A percentile compares a stretch with the other conserved stretches of the same genome.
phyloP scores from a whole-genome alignment of 257 asterid species.

The Thymus quinquecostatus region DNA sequence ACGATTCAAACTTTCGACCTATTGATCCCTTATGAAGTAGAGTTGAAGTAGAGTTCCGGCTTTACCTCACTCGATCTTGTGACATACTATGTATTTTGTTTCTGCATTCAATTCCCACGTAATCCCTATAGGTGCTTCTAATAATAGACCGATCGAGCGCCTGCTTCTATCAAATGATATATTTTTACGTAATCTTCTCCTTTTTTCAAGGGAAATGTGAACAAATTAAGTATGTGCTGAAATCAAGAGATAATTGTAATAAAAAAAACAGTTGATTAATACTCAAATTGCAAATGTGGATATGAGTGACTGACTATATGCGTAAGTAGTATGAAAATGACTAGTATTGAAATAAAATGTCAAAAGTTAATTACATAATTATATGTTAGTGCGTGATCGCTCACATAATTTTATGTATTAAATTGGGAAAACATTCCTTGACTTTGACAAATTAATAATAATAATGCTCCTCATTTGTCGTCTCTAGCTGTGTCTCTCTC shows the following conservation, averaged over 20 bases:
- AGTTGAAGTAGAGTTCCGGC: too few relatives aligned
- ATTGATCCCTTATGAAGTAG: too few relatives aligned
- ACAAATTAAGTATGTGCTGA: background rate
- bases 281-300: background rate
- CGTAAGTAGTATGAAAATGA: background rate
- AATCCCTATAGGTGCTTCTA: too few relatives aligned
- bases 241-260: background rate
- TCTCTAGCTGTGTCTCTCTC: slow-evolving; percentile 33
- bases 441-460: slow-evolving; percentile 17
- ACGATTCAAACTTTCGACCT: too few relatives aligned
- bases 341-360: slow-evolving; percentile 25
- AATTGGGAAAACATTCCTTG: slow-evolving; percentile 29
- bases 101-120: too few relatives aligned
- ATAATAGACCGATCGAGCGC: too few relatives aligned
- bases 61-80: too few relatives aligned
- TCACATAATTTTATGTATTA: slow-evolving; percentile 11
- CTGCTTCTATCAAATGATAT: too few relatives aligned
- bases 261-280: background rate
- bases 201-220: background rate
- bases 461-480: slow-evolving; percentile 16
- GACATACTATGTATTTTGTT: too few relatives aligned
- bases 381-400: slow-evolving; percentile 31
- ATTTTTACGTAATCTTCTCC: too few relatives aligned
- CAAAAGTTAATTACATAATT: slow-evolving; percentile 34
- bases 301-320: background rate